These are phyloP conservation scores for Cadophora sp. DNA, from an alignment of 2,329 filamentous ascomycete genomes.

Conservation along the genomic window DNA sequence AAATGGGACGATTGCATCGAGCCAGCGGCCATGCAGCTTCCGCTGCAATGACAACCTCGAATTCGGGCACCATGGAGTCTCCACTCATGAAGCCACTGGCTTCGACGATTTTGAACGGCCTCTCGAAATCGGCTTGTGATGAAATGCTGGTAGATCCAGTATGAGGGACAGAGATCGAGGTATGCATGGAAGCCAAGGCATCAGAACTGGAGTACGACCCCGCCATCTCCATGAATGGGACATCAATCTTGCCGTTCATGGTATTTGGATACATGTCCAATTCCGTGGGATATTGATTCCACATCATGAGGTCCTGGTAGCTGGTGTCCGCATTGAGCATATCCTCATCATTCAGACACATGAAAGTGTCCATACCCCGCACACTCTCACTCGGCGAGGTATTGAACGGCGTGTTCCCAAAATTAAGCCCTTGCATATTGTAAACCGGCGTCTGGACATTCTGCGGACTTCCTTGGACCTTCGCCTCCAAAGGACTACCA, in stretches of 20 bases:
- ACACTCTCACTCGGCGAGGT: conserved; percentile 14
- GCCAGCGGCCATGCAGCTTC: conserved; percentile 59
- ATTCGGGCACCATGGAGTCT: conserved; percentile 48
- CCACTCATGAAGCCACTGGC: conserved; percentile 16
- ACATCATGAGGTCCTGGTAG: conserved; percentile 51
- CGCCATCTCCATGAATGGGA: conserved; percentile 18
- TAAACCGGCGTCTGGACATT: conserved; percentile 10
- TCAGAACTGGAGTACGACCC: conserved; percentile 48
- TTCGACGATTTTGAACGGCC: conserved; percentile 17
- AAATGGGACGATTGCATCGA: conserved; percentile 55
- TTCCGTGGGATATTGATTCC: conserved; percentile 53
- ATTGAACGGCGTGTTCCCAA: conserved; percentile 13
- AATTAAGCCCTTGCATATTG: conserved; percentile 8
- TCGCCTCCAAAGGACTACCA: background rate
- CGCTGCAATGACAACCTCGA: conserved; percentile 54
- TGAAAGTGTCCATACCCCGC: conserved; percentile 16
- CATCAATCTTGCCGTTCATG: conserved; percentile 6
- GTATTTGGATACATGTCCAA: conserved; percentile 45
- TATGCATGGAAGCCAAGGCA: conserved; percentile 49
- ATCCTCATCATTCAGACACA: conserved; percentile 23
- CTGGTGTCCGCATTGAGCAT: conserved; percentile 41
- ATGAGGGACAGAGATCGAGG: conserved; percentile 44
- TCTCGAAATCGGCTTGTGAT: conserved; percentile 49
- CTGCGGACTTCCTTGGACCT: conserved; percentile 13
- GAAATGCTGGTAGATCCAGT: conserved; percentile 56